Conservation (phyloP, 1,139 yeast genomes). For the Lodderomyces beijingensis region DNA sequence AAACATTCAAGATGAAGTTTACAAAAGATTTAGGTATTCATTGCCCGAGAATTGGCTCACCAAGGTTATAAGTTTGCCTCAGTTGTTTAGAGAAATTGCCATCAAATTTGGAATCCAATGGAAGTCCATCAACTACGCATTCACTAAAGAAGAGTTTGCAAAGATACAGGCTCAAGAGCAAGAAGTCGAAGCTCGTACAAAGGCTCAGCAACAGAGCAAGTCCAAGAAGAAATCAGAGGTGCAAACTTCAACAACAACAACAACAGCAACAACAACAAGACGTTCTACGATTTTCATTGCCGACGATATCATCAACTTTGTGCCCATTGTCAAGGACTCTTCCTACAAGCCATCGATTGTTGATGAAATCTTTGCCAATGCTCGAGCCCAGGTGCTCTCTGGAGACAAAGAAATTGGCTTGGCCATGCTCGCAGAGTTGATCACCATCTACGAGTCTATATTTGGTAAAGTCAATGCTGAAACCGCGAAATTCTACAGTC, state of each 20-base stretch:
- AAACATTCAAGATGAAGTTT: constrained; percentile 50
- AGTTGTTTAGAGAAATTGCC: constrained; percentile 69
- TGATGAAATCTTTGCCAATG: constrained; percentile 76
- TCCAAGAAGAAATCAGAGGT: constrained; percentile 31
- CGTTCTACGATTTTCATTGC: constrained; percentile 46
- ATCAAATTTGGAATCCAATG: constrained; percentile 85
- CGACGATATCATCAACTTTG: constrained; percentile 62
- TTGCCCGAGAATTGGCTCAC: constrained; percentile 49
- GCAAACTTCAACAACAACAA: constrained; percentile 15
- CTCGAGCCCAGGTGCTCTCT: constrained; percentile 42
- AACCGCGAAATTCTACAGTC: constrained; percentile 66
- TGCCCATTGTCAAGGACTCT: constrained; percentile 73
- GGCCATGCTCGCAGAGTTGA: constrained; percentile 61
- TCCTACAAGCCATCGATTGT: constrained; percentile 62
- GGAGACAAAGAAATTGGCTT: constrained; percentile 44
- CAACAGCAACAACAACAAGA: constrained; percentile 15
- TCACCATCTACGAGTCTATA: constrained; percentile 74
- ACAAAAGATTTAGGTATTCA: constrained; percentile 55
- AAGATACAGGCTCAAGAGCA: constrained; percentile 6
- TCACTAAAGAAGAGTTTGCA: constrained; percentile 42
- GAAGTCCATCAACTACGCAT: constrained; percentile 50
- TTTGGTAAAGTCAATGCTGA: constrained; percentile 80
- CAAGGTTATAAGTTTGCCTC: constrained; percentile 29
- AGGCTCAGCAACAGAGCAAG: constrained; percentile 15
- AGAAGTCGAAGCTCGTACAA: constrained; percentile 14